phyloP scores from a whole-genome alignment of 1,284 basidiomycete species.

The Somion occarium region DNA sequence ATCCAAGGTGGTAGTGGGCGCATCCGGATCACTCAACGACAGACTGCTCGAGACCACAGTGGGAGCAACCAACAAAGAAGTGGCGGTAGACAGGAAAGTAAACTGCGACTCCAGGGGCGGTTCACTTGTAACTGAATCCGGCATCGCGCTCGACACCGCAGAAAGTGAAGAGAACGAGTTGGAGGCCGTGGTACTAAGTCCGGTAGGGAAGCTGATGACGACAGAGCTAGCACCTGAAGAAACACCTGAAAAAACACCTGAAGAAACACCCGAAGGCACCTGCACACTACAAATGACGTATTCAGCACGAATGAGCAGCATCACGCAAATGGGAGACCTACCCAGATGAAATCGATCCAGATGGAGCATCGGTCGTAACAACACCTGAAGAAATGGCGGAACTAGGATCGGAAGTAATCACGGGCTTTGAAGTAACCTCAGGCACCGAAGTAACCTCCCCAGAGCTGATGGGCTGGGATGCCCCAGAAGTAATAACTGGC shows the following conservation, averaged over 20 bases:
- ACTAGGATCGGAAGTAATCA: too few relatives aligned
- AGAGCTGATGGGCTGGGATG: too few relatives aligned
- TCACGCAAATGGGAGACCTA: too few relatives aligned
- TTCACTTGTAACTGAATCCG: background rate
- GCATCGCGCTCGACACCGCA: background rate
- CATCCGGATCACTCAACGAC: conserved; percentile 2
- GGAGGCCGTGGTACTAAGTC: background rate
- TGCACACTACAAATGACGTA: too few relatives aligned
- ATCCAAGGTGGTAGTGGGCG: background rate
- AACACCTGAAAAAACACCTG: background rate
- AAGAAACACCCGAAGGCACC: background rate
- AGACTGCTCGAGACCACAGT: background rate
- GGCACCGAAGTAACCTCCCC: too few relatives aligned
- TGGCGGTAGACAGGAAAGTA: conserved; percentile 2
- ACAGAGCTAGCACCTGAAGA: background rate
- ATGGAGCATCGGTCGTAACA: too few relatives aligned
- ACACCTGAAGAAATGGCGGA: too few relatives aligned
- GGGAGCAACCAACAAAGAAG: background rate
- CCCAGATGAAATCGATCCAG: too few relatives aligned
- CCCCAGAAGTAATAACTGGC: too few relatives aligned
- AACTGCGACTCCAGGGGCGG: background rate
- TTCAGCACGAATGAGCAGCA: too few relatives aligned
- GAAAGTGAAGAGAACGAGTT: background rate
- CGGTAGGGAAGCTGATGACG: background rate
- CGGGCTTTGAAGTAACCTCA: too few relatives aligned